These are phyloP conservation scores for Thyridium curvatum DNA, from an alignment of 2,329 filamentous ascomycete species.

Conservation along the genomic window DNA sequence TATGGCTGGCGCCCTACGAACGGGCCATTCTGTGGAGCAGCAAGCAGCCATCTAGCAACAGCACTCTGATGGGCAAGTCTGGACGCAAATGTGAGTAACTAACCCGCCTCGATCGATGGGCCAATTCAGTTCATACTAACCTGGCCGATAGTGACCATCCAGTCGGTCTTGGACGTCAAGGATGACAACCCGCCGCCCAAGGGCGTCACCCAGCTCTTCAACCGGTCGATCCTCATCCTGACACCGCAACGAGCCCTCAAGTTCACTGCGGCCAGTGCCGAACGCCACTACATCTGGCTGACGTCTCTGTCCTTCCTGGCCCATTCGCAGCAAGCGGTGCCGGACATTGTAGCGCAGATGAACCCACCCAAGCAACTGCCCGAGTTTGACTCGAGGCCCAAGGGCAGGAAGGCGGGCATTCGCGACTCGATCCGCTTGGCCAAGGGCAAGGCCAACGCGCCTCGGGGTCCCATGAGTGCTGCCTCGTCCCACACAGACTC, in stretches of 20 bases:
- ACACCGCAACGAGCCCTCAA: constrained; percentile 92
- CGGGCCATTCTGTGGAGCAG: constrained; percentile 96
- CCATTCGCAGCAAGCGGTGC: constrained; percentile 76
- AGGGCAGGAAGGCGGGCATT: constrained; percentile 52
- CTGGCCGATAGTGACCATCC: constrained; percentile 67
- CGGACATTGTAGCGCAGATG: constrained; percentile 56
- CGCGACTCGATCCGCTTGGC: constrained; percentile 86
- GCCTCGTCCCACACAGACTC: constrained; percentile 28
- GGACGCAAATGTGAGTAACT: constrained; percentile 79
- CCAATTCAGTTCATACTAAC: not conserved
- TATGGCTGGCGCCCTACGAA: constrained; percentile 97
- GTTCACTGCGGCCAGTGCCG: constrained; percentile 77
- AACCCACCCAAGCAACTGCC: constrained; percentile 45
- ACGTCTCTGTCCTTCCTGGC: constrained; percentile 92
- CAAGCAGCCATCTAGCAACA: constrained; percentile 87
- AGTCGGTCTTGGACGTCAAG: constrained; percentile 95
- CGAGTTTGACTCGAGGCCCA: constrained; percentile 44
- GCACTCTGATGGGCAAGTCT: constrained; percentile 85
- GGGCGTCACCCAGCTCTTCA: constrained; percentile 62
- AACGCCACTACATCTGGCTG: constrained; percentile 92
- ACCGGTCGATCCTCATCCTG: constrained; percentile 89
- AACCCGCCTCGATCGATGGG: not conserved
- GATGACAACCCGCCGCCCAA: constrained; percentile 85
- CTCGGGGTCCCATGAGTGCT: constrained; percentile 14
- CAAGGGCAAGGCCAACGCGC: constrained; percentile 52